A percentile compares a stretch with the other conserved stretches of the same genome.
These are phyloP conservation scores for Desmodesmus armatus DNA, from an alignment of 139 green algal genomes.

Conservation along the genomic window DNA sequence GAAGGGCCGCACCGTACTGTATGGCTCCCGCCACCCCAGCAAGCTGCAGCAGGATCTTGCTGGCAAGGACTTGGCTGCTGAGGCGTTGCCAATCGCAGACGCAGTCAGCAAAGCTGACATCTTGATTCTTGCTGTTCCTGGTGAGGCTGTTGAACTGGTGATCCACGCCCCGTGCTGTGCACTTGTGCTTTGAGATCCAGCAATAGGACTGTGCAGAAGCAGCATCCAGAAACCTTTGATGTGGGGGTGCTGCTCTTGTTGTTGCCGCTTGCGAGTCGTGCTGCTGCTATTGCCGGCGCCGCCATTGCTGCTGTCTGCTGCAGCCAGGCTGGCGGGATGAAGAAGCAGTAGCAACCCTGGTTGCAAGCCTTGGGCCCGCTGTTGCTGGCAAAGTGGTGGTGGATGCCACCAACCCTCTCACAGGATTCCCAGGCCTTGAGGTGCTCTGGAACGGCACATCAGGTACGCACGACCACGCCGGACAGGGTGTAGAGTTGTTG, in stretches of 20 bases:
- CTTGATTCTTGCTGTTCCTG: slow-evolving; percentile 39
- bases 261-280: neutral
- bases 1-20: slow-evolving; percentile 20
- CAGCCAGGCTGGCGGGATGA: slow-evolving; percentile 2
- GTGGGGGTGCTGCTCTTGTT: neutral
- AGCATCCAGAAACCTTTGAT: neutral
- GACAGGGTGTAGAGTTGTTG: too few species aligned
- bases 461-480: neutral
- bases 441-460: slow-evolving; percentile 44
- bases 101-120: slow-evolving; percentile 36
- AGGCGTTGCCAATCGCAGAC: neutral
- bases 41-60: slow-evolving; percentile 23
- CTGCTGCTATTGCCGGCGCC: neutral
- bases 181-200: neutral
- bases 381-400: slow-evolving; percentile 43
- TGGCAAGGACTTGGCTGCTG: slow-evolving; percentile 5
- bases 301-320: neutral
- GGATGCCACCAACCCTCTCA: slow-evolving; percentile 53
- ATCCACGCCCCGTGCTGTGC: neutral
- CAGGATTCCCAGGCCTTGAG: slow-evolving; percentile 18
- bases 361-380: neutral
- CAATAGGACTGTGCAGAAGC: neutral
- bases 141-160: neutral
- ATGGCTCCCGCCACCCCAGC: slow-evolving; percentile 35
- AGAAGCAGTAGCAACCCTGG: neutral